Conservation (phyloP, 2,329 filamentous ascomycete species). For the Cylindrodendrum hubeiense region DNA sequence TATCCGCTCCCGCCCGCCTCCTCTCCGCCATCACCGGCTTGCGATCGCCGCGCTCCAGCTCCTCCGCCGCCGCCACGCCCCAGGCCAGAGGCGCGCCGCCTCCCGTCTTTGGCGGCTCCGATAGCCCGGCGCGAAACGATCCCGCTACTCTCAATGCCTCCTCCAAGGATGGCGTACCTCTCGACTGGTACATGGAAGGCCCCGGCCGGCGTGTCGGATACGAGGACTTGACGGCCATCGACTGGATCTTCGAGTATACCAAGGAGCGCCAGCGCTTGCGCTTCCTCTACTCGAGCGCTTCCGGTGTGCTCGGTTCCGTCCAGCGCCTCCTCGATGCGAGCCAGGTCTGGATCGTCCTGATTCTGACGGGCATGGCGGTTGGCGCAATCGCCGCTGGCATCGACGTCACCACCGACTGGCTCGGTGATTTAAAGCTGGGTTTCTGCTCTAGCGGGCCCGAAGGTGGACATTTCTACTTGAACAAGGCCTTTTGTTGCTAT, state of each 20-base stretch:
- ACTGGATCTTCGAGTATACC: constrained; percentile 99
- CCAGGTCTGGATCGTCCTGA: constrained; percentile 91
- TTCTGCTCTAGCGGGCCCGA: constrained; percentile 82
- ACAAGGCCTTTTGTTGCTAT: constrained; percentile 92
- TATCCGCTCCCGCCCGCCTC: constrained; percentile 61
- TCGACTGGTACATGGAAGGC: constrained; percentile 92
- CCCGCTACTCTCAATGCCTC: constrained; percentile 32
- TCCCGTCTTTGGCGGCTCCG: constrained; percentile 28
- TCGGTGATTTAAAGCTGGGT: constrained; percentile 91
- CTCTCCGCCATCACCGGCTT: constrained; percentile 59
- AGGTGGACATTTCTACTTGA: constrained; percentile 91
- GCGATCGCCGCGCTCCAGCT: constrained; percentile 39
- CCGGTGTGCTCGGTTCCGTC: constrained; percentile 79
- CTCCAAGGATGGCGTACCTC: constrained; percentile 61
- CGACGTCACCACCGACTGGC: constrained; percentile 91
- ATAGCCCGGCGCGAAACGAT: constrained; percentile 28
- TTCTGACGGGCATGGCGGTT: constrained; percentile 86
- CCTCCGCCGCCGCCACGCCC: constrained; percentile 24
- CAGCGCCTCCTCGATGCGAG: constrained; percentile 84
- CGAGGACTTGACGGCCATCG: constrained; percentile 95
- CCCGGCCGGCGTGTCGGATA: constrained; percentile 92
- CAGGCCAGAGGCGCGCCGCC: constrained; percentile 36
- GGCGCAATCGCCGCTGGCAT: constrained; percentile 89
- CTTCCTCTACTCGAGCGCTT: constrained; percentile 76
- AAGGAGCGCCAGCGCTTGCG: constrained; percentile 92